Conservation (phyloP, 1,284 basidiomycete genomes). For the Pterula multifida region DNA sequence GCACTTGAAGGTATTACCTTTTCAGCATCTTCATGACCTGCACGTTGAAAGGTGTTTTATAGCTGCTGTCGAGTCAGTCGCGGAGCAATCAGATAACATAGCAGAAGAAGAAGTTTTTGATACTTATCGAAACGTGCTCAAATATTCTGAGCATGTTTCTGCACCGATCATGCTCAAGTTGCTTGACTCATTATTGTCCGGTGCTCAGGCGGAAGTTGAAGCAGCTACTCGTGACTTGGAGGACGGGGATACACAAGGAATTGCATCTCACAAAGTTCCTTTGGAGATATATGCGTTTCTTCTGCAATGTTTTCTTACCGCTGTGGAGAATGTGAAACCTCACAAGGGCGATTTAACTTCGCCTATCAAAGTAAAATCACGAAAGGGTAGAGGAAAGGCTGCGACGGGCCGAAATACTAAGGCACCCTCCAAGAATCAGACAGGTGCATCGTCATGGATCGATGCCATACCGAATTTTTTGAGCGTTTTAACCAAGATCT, state of each 20-base stretch:
- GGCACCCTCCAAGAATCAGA: slow-evolving; percentile 26
- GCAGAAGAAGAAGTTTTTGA: slow-evolving; percentile 60
- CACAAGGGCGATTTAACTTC: slow-evolving; percentile 39
- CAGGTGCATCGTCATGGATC: slow-evolving; percentile 62
- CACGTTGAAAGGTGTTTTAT: slow-evolving; percentile 8
- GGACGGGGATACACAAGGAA: slow-evolving; percentile 58
- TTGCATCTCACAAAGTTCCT: slow-evolving; percentile 56
- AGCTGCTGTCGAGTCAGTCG: slow-evolving; percentile 70
- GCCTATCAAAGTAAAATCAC: slow-evolving; percentile 34
- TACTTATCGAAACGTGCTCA: slow-evolving; percentile 68
- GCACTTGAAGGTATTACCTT: slow-evolving; percentile 39
- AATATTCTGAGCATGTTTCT: slow-evolving; percentile 48
- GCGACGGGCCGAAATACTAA: slow-evolving; percentile 17
- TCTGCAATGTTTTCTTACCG: slow-evolving; percentile 73
- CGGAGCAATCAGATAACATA: slow-evolving; percentile 61
- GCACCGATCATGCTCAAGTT: slow-evolving; percentile 62
- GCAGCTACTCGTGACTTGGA: slow-evolving; percentile 53
- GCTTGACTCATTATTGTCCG: slow-evolving; percentile 66
- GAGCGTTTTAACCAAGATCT: slow-evolving; percentile 55
- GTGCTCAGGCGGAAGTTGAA: slow-evolving; percentile 60
- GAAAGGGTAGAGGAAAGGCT: slow-evolving; percentile 50
- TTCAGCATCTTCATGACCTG: slow-evolving; percentile 6
- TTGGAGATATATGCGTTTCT: slow-evolving; percentile 87
- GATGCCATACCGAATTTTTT: slow-evolving; percentile 65
- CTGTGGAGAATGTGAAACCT: slow-evolving; percentile 63